These are phyloP conservation scores for Aurantiochytrium sp. DNA, from an alignment of 108 stramenopile genomes.

Conservation along the genomic window DNA sequence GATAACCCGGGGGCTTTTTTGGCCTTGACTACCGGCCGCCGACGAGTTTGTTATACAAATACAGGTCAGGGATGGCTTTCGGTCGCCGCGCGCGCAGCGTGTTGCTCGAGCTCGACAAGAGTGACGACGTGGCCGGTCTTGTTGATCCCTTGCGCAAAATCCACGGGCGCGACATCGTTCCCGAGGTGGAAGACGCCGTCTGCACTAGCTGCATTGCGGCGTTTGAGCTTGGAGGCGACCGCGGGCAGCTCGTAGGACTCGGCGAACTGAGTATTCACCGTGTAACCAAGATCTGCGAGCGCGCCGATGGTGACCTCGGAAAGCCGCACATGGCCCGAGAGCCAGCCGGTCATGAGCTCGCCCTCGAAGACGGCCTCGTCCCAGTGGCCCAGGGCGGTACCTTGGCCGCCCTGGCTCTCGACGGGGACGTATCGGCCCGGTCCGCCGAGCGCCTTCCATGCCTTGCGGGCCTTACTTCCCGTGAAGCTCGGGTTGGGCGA, in stretches of 20 bases:
- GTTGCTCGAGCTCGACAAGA: too few relatives aligned
- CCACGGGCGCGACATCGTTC: too few relatives aligned
- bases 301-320: neutral
- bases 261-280: neutral
- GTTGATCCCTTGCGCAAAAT: too few relatives aligned
- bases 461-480: neutral
- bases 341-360: constrained; percentile 17
- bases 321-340: neutral
- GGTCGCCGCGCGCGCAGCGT: too few relatives aligned
- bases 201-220: neutral
- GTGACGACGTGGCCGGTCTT: too few relatives aligned
- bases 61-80: too few relatives aligned
- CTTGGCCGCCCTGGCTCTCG: neutral
- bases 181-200: too few relatives aligned
- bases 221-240: neutral
- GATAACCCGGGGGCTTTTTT: too few relatives aligned
- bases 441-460: neutral
- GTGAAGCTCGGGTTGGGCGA: neutral
- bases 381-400: neutral
- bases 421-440: neutral
- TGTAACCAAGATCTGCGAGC: neutral
- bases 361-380: neutral
- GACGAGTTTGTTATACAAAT: too few relatives aligned
- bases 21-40: too few relatives aligned
- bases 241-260: neutral